Conservation (phyloP, 805 yeast genomes). For the Yamadazyma akitaensis region DNA sequence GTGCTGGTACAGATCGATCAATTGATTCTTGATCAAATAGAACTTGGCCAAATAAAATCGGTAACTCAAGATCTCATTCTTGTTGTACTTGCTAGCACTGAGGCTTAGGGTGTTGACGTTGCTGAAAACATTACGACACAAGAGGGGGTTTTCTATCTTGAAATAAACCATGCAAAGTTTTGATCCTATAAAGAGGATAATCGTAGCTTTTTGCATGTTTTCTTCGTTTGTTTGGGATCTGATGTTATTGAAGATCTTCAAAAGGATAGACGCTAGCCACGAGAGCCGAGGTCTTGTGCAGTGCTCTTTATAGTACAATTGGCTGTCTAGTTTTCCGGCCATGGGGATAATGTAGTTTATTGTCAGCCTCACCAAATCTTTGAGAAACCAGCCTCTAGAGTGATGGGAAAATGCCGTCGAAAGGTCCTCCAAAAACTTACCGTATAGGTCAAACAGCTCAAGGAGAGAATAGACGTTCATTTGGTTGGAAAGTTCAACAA, state of each 20-base stretch:
- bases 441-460: constrained; percentile 53
- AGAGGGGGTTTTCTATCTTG: constrained; percentile 49
- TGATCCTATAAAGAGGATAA: constrained; percentile 52
- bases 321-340: constrained; percentile 36
- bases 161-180: constrained; percentile 57
- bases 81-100: constrained; percentile 37
- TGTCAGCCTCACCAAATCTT: constrained; percentile 32
- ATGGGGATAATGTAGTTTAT: constrained; percentile 43
- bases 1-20: constrained; percentile 47
- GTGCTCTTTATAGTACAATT: constrained; percentile 42
- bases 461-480: constrained; percentile 52
- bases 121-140: constrained; percentile 60
- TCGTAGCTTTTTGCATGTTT: constrained; percentile 36
- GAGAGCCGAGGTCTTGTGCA: constrained; percentile 43
- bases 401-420: constrained; percentile 49
- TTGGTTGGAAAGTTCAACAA: constrained; percentile 46
- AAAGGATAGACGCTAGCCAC: constrained; percentile 50
- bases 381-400: constrained; percentile 33
- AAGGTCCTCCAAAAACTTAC: constrained; percentile 44
- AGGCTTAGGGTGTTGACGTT: constrained; percentile 54
- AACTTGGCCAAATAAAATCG: constrained; percentile 54
- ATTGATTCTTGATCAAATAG: constrained; percentile 50
- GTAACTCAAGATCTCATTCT: constrained; percentile 48
- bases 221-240: constrained; percentile 43
- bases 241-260: constrained; percentile 59